A percentile compares a stretch with the other conserved stretches of the same genome.
These are phyloP conservation scores for Bipolaris gigantea DNA, from an alignment of 2,329 filamentous ascomycete species.

Conservation along the genomic window DNA sequence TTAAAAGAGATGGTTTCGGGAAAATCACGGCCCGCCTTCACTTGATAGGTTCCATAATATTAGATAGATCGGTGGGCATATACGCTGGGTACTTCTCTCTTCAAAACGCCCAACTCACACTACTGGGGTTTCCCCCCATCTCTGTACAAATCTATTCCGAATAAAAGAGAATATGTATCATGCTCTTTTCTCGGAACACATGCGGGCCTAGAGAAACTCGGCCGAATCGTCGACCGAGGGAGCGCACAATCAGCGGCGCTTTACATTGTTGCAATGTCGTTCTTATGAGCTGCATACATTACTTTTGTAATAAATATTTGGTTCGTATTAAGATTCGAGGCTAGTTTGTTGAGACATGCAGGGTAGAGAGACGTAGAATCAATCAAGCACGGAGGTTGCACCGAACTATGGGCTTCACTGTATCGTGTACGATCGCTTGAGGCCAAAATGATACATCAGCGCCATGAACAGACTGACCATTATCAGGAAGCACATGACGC, in stretches of 20 bases:
- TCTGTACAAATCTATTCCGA: too few species aligned
- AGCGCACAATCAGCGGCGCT: too few species aligned
- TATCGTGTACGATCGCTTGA: background rate
- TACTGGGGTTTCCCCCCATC: background rate
- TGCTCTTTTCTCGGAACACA: too few species aligned
- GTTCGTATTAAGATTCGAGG: background rate
- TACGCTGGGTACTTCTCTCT: background rate
- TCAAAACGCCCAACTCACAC: background rate
- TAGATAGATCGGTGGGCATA: conserved; percentile 10
- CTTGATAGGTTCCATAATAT: background rate
- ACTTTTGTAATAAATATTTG: background rate
- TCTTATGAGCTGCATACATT: background rate
- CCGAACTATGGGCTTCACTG: background rate
- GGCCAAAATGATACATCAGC: background rate
- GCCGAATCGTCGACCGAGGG: too few species aligned
- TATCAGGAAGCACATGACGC: background rate
- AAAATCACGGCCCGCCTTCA: background rate
- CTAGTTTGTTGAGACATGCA: background rate
- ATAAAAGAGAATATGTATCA: too few species aligned
- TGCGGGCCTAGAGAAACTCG: too few species aligned
- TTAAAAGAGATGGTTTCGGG: conserved; percentile 3
- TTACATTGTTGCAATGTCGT: too few species aligned
- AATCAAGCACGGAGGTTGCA: background rate
- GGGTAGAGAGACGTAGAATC: background rate
- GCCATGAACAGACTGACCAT: background rate